Base-by-base conservation (phyloP, 2,329 filamentous ascomycete species). In the Dactylellina leptospora region DNA sequence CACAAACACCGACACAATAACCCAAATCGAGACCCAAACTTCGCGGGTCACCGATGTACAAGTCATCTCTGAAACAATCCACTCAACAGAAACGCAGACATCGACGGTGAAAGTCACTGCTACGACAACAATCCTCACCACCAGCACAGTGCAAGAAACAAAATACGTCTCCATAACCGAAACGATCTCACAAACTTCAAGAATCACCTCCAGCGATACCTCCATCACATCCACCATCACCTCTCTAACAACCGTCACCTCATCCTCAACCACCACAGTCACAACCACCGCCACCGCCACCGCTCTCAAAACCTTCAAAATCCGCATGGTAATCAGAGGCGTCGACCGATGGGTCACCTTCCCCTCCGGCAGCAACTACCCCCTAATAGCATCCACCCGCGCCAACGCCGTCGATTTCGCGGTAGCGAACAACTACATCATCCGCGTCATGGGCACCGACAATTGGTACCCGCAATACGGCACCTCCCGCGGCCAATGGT, bases 71-170 rank as follows among this genome's bases (percentile, higher is more conserved):
- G 38, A 45, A 50, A 63, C 59, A 1, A 18, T 55, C 20, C 48
- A 40, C 16, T 53, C 40, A 3, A 64, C 60, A 1, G 40, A 47
- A 20, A 64, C 60, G n/a, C 13, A 27, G 4, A 64, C 50, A 16
- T 11, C 40, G n/a, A 64, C 60, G 20, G 16, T 55, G 10, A 47
- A 55, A 18, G 50, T 64, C 28, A 64, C 50, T 2, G 60, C 60
- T 13, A 64, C 50, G 1, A 48, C 50, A 23, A 64, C 60, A 6
- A 36, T 44, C 1, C 36, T 44, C 2, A n/a, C 60, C 23, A 64
- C 60, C 9, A 9, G 55, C n/a, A 45, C 50, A 13, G 20, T 53
- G 18, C 20, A 33, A 4, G 40, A 42, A 1, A 64, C 60, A 5
- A 25, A 55, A 5, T 36, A 40, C 11, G 48, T 64, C 4, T 64